Evolutionary conservation across 208 protist species (phyloP).

Genomic region (Trypanosoma cruzi): DNA sequence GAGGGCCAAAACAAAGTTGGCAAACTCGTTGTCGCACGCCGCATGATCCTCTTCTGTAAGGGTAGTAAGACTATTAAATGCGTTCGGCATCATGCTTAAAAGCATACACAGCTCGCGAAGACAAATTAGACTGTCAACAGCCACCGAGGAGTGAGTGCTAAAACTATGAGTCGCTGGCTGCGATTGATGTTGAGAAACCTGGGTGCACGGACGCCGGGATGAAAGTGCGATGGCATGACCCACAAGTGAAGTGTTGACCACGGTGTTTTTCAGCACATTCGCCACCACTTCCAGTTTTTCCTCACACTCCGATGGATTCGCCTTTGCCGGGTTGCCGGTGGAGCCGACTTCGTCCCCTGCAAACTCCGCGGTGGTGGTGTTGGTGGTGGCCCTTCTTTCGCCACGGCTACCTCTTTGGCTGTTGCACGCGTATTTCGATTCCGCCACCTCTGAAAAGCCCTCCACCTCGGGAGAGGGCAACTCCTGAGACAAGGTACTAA

Average conservation of each 20-base stretch:
- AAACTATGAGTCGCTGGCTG: background rate
- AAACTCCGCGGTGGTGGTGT: background rate
- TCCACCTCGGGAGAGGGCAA: background rate
- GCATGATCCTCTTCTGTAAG: constrained; percentile 61
- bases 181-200: constrained; percentile 1
- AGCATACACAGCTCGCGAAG: constrained; percentile 74
- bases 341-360: background rate
- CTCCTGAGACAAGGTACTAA: background rate
- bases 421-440: background rate
- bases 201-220: background rate
- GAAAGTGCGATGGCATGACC: constrained; percentile 2
- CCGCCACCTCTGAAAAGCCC: background rate
- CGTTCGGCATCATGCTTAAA: constrained; percentile 56
- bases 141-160: constrained; percentile 26
- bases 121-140: constrained; percentile 44
- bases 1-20: constrained; percentile 57
- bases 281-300: background rate
- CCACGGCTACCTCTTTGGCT: background rate
- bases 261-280: background rate
- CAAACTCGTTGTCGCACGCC: constrained; percentile 51
- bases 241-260: constrained; percentile 15
- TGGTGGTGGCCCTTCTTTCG: background rate
- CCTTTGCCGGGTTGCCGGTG: background rate
- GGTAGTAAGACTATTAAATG: constrained; percentile 51
- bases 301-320: background rate